Evolutionary conservation across 441 rosid species (phyloP), one percentile per base, ranked within the genome.

Genomic region (Metrosideros polymorpha): DNA sequence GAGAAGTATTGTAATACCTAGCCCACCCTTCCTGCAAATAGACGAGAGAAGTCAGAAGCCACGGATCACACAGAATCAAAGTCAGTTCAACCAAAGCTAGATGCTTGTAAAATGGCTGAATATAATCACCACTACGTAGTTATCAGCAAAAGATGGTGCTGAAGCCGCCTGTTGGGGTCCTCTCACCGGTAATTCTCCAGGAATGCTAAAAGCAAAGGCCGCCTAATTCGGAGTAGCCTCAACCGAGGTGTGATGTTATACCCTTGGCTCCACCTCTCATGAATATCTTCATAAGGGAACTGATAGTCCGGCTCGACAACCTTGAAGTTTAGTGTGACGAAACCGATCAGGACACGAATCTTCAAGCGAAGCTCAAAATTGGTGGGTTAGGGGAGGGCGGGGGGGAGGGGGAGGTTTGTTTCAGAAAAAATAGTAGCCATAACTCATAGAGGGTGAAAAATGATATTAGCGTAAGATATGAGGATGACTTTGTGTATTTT

Each of bases 101-200:
- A 59, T 59, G 71, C 71, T 59, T 59, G 3, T 56, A 56, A 56
- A 56, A 56, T 56, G 61, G 30, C 61, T 56, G 61, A 27, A 56
- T 56, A 27, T 13, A 27, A 56, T 56, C 61, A 56, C 30, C 17
- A 56, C 30, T 27, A 56, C 17, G 17, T 56, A 56, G 29, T 14
- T 55, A 0, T 0, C 14, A 7, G 61, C 14, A 27, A 0, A 55
- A 27, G 29, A 55, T 25, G 61, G 61, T 29, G 9, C 10, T 27
- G 29, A 29, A 14, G 29, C 29, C 6, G 12, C 59, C 3, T 25
- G 59, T 25, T 9, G 59, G 59, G 56, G 25, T 2, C 29, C 59
- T 25, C 59, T 55, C 25, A 13, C 59, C 15, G 30, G 8, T 56
- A 56, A 56, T 56, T 56, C 61, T 29, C 61, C 61, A 56, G 30